These are phyloP conservation scores for Carpinus fangiana DNA, from an alignment of 306 rosid genomes.

Conservation along the genomic window DNA sequence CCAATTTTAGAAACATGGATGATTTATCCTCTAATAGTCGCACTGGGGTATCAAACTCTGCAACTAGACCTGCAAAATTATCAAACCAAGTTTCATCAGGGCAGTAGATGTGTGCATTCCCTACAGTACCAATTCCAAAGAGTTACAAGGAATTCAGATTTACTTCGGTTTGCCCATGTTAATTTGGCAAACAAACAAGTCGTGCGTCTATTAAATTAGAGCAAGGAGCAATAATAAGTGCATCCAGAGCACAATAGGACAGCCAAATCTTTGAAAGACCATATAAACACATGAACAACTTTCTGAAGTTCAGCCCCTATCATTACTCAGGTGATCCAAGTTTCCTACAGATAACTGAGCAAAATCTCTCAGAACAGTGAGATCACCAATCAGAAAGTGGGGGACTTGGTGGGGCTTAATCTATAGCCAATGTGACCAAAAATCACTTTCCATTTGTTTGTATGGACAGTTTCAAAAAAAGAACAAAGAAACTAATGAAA, in stretches of 20 bases:
- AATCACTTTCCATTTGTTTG: no score
- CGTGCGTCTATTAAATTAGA: neutral
- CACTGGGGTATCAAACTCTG: slow-evolving; percentile 77
- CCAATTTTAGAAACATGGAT: slow-evolving; percentile 90
- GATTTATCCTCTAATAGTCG: slow-evolving; percentile 81
- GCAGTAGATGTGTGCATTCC: neutral
- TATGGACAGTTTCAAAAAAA: no score
- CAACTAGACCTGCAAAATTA: slow-evolving; percentile 68
- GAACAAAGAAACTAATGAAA: no score
- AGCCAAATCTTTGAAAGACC: neutral
- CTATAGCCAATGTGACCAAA: no score
- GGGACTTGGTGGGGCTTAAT: no score
- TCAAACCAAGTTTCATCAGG: slow-evolving; percentile 27
- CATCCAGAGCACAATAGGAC: neutral
- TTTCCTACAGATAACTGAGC: neutral
- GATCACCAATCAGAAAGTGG: no score
- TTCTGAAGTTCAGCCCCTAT: neutral
- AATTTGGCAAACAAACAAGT: neutral
- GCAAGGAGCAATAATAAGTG: neutral
- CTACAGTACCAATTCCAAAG: neutral
- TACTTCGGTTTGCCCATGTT: neutral
- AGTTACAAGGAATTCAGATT: neutral
- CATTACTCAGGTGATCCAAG: neutral
- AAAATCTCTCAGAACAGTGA: neutral
- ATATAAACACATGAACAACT: neutral